These are phyloP conservation scores for Apostasia shenzhenica DNA, from an alignment of 106 monocot genomes.

Conservation along the genomic window DNA sequence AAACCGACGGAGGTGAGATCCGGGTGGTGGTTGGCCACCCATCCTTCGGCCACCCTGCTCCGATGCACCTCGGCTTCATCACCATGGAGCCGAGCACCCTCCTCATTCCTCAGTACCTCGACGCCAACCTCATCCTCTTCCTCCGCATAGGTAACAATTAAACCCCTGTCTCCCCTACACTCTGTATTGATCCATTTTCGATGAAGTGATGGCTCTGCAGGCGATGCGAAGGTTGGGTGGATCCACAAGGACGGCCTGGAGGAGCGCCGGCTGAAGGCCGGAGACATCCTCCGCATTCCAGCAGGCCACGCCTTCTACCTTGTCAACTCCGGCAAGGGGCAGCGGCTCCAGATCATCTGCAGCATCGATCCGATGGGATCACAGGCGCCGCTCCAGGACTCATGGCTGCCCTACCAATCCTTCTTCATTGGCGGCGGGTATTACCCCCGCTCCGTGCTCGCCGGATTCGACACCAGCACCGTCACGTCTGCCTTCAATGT, in stretches of 20 bases:
- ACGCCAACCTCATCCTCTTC: slow-evolving; percentile 62
- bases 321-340: slow-evolving; percentile 66
- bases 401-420: slow-evolving; percentile 17
- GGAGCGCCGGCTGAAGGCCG: slow-evolving; percentile 61
- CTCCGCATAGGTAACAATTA: slow-evolving; percentile 39
- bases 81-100: slow-evolving; percentile 82
- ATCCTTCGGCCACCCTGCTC: slow-evolving; percentile 1
- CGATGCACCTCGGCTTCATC: slow-evolving; percentile 76
- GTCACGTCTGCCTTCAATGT: slow-evolving; percentile 68
- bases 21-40: slow-evolving; percentile 25
- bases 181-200: not conserved
- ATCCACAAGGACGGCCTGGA: slow-evolving; percentile 60
- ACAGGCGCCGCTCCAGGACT: not conserved
- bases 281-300: slow-evolving; percentile 65
- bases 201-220: slow-evolving; percentile 12
- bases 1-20: slow-evolving; percentile 44
- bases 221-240: slow-evolving; percentile 69
- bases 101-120: slow-evolving; percentile 83
- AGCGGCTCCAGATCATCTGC: slow-evolving; percentile 57
- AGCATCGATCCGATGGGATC: slow-evolving; percentile 28
- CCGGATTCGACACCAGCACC: slow-evolving; percentile 51
- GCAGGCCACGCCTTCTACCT: slow-evolving; percentile 84
- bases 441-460: slow-evolving; percentile 44
- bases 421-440: slow-evolving; percentile 77
- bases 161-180: not conserved